Evolutionary conservation across 2,329 filamentous ascomycete species (phyloP).

Genomic region (Aspergillus calidoustus): DNA sequence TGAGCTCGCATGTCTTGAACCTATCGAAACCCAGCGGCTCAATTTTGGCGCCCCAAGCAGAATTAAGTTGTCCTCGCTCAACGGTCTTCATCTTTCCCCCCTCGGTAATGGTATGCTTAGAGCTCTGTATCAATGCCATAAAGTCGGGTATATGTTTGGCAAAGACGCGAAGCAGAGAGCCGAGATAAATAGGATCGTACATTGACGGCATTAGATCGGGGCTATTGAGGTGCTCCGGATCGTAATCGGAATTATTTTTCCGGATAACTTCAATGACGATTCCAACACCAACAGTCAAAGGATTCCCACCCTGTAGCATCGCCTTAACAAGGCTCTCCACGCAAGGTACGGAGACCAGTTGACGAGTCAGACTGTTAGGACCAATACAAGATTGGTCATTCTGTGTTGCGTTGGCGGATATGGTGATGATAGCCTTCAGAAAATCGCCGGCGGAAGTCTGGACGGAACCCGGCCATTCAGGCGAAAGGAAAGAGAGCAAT

Average conservation of each 20-base stretch:
- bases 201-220: constrained; percentile 78
- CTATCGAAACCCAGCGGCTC: constrained; percentile 95
- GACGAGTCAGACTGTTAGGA: constrained; percentile 92
- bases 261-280: constrained; percentile 98
- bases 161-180: constrained; percentile 85
- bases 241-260: constrained; percentile 99
- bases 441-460: constrained; percentile 98
- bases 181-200: constrained; percentile 93
- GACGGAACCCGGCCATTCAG: constrained; percentile 83
- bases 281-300: constrained; percentile 92
- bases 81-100: constrained; percentile 63
- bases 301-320: constrained; percentile 93
- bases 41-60: constrained; percentile 88
- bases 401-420: constrained; percentile 96
- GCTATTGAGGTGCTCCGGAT: constrained; percentile 85
- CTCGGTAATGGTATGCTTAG: constrained; percentile 62
- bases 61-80: constrained; percentile 74
- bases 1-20: constrained; percentile 98
- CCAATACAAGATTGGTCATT: constrained; percentile 99
- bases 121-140: constrained; percentile 84
- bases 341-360: constrained; percentile 86
- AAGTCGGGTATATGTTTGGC: constrained; percentile 91
- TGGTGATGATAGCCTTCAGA: constrained; percentile 97
- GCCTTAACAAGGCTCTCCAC: constrained; percentile 83
- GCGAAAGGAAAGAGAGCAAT: constrained; percentile 82